These are phyloP conservation scores for Rhinocladiella mackenziei DNA, from an alignment of 2,329 filamentous ascomycete species.

Conservation along the genomic window DNA sequence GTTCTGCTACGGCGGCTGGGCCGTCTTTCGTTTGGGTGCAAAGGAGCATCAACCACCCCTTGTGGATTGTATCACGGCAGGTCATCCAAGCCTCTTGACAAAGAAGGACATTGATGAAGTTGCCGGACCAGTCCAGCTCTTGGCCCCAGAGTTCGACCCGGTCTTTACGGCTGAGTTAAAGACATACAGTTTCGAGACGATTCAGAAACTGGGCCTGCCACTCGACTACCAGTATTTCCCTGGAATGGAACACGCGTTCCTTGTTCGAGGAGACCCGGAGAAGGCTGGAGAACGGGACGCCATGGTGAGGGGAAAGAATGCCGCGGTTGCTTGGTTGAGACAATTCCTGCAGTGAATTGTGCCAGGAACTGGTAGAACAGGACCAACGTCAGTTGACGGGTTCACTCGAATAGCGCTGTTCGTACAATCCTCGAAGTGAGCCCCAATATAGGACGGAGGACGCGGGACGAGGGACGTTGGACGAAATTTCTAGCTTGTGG, in stretches of 20 bases:
- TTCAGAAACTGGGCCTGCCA: constrained; percentile 39
- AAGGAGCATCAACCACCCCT: constrained; percentile 36
- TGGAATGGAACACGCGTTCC: constrained; percentile 48
- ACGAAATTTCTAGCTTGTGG: too few relatives aligned
- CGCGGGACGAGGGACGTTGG: too few relatives aligned
- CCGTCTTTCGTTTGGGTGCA: constrained; percentile 45
- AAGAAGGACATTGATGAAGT: constrained; percentile 46
- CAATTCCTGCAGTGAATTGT: constrained; percentile 2
- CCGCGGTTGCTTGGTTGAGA: constrained; percentile 46
- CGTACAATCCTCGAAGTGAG: too few relatives aligned
- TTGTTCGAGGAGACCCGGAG: constrained; percentile 40
- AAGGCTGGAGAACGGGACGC: constrained; percentile 42
- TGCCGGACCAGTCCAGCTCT: constrained; percentile 48
- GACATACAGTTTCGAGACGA: constrained; percentile 38
- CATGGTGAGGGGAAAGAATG: constrained; percentile 48
- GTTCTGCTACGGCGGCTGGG: constrained; percentile 49
- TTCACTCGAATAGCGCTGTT: too few relatives aligned
- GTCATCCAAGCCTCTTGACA: constrained; percentile 43
- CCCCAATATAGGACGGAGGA: too few relatives aligned
- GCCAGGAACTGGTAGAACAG: too few relatives aligned
- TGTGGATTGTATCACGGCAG: constrained; percentile 46
- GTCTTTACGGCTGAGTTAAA: constrained; percentile 48
- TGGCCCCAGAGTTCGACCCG: constrained; percentile 49
- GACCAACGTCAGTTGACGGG: too few relatives aligned
- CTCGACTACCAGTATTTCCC: constrained; percentile 54